Evolutionary conservation across 345 rosid species (phyloP), one percentile per base, ranked within the genome.

Genomic region (Populus pruinosa): DNA sequence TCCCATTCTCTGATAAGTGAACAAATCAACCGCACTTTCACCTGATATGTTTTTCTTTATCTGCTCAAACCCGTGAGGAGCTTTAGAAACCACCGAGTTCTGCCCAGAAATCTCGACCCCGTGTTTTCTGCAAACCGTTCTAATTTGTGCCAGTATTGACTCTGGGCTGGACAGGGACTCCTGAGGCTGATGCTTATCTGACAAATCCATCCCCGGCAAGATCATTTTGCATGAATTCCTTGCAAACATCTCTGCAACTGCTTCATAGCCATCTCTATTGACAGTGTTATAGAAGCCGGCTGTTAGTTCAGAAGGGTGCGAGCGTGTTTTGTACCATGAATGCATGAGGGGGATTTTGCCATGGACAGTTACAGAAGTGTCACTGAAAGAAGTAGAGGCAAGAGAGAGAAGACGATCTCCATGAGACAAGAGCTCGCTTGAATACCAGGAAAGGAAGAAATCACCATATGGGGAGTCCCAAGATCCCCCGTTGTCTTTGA

Each of bases 1-100:
- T 81, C 99, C 99, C 99, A 93, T 95, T 82, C 99, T 89, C 82
- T 95, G 97, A 83, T 92, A 93, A 36, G 89, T 87, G 79, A 93
- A 93, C 84, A 87, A 74, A 73, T 86, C 90, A 20, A 89, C 69
- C 6, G 23, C 77, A 64, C 78, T 78, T 33, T 72, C 90, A 43
- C 85, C 87, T 6, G 70, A 78, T 47, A 90, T 63, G 35, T 84
- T 89, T 81, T 91, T 89, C 86, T 72, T 87, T 38, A 95, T 89
- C 88, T 86, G 91, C 83, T 90, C 87, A 38, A 93, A 88, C 64
- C 90, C 90, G 69, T 81, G 88, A 67, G 85, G 81, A 62, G 82
- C 84, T 77, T 82, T 82, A 1, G 85, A 47, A 13, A 69, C 84
- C 0, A 87, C 77, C 0, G 87, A 85, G 86, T 92, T 95, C 87